Conservation (phyloP, 176 grass and related monocot species). For the Paspalum notatum region DNA sequence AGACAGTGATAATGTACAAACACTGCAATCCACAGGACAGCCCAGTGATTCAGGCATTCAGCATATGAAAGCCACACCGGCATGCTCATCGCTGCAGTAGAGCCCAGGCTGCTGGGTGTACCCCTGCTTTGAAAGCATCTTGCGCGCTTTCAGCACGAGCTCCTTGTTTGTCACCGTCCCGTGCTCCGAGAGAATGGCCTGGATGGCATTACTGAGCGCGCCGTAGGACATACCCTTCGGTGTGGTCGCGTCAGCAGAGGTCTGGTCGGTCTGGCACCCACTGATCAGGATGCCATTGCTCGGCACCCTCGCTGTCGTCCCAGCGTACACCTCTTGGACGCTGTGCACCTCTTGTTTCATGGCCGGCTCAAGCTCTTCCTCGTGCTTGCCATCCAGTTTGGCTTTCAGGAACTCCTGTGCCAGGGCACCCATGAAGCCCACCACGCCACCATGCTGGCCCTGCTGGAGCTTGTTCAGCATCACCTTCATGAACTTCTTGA, state of each 20-base stretch:
- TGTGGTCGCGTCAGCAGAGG: conserved; percentile 72
- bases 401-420: conserved; percentile 78
- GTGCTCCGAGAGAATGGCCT: conserved; percentile 51
- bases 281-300: conserved; percentile 77
- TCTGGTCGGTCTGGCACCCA: conserved; percentile 91
- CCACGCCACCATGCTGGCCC: conserved; percentile 44
- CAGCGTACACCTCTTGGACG: conserved; percentile 63
- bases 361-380: conserved; percentile 23
- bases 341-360: conserved; percentile 47
- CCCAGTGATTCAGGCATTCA: conserved; percentile 23
- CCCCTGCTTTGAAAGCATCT: conserved; percentile 65
- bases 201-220: conserved; percentile 88
- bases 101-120: conserved; percentile 72
- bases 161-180: conserved; percentile 54
- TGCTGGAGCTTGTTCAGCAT: conserved; percentile 64
- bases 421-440: conserved; percentile 57
- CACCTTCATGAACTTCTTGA: conserved; percentile 95
- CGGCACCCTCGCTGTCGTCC: conserved; percentile 37
- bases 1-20: not conserved
- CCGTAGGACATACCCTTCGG: conserved; percentile 65
- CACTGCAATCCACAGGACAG: not conserved
- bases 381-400: conserved; percentile 45
- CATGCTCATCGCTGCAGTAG: conserved; percentile 77
- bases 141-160: conserved; percentile 61
- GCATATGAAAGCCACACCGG: conserved; percentile 62